Conservation (phyloP, 768 basidiomycete genomes). For the Lenzites betulinus region DNA sequence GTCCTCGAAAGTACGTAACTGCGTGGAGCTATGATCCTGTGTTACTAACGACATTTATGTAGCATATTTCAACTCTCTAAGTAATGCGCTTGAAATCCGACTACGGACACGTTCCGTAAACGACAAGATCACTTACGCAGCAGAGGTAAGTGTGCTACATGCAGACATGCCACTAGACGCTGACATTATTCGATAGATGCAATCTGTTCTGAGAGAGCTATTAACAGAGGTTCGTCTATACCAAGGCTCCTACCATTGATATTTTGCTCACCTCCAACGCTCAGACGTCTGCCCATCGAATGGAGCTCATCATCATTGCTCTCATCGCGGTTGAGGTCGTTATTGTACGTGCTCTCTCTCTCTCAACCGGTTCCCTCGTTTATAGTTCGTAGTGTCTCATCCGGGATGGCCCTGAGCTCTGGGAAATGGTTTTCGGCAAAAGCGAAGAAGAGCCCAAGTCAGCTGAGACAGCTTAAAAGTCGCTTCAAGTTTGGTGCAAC, state of each 20-base stretch:
- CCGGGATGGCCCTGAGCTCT: constrained; percentile 77
- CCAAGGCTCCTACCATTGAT: background rate
- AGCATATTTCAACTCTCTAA: constrained; percentile 87
- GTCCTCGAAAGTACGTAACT: constrained; percentile 71
- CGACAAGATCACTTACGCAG: constrained; percentile 90
- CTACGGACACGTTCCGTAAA: constrained; percentile 80
- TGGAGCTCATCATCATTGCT: constrained; percentile 94
- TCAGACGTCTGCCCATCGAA: constrained; percentile 84
- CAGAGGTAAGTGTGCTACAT: constrained; percentile 50
- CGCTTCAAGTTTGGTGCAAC: background rate
- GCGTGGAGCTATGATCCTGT: too few species aligned
- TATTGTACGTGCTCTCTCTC: constrained; percentile 55
- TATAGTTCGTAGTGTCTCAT: constrained; percentile 59
- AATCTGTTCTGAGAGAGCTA: constrained; percentile 86
- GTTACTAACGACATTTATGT: background rate
- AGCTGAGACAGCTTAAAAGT: background rate
- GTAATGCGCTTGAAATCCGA: constrained; percentile 83
- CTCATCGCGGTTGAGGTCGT: constrained; percentile 96
- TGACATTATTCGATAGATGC: constrained; percentile 49
- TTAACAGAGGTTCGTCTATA: constrained; percentile 68
- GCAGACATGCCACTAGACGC: background rate
- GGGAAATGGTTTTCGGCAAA: constrained; percentile 41
- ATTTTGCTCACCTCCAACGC: background rate
- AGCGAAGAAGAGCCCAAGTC: constrained; percentile 10
- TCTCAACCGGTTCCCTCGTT: background rate